Evolutionary conservation across 768 basidiomycete genomes (phyloP).

Genomic region (Lactifluus hygrophoroides): DNA sequence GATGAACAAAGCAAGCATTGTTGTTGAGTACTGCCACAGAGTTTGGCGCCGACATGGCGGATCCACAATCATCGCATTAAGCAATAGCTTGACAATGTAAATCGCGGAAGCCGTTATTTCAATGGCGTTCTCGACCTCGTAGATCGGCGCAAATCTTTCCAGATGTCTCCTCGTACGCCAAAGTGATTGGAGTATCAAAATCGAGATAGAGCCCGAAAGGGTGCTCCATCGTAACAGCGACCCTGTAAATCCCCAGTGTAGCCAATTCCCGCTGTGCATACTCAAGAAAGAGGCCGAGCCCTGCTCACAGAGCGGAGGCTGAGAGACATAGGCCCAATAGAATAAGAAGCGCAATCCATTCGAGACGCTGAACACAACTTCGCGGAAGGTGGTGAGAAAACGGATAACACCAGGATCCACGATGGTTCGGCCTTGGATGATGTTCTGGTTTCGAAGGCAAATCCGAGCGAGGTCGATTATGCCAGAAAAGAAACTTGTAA

Average conservation of each 20-base stretch:
- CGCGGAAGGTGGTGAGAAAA: constrained; percentile 44
- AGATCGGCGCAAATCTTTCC: constrained; percentile 37
- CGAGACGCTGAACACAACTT: constrained; percentile 49
- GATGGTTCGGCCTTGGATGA: background rate
- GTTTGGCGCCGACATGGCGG: constrained; percentile 34
- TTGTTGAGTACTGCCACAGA: constrained; percentile 38
- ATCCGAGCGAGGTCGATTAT: constrained; percentile 54
- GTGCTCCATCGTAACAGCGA: constrained; percentile 43
- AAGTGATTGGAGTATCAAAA: constrained; percentile 50
- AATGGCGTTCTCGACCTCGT: constrained; percentile 48
- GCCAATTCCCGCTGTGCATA: constrained; percentile 51
- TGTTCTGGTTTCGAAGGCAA: constrained; percentile 28
- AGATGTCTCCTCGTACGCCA: constrained; percentile 45
- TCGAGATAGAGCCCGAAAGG: constrained; percentile 36
- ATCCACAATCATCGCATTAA: constrained; percentile 45
- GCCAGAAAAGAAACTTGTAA: constrained; percentile 53
- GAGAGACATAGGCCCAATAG: constrained; percentile 58
- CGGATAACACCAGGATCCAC: constrained; percentile 25
- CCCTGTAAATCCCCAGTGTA: constrained; percentile 52
- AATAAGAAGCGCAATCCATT: constrained; percentile 54
- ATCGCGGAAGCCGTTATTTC: constrained; percentile 50
- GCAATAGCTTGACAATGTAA: constrained; percentile 53
- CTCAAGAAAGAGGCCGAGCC: constrained; percentile 17
- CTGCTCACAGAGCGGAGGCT: constrained; percentile 42
- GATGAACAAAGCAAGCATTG: constrained; percentile 45